Conservation (phyloP, 176 grass and related monocot genomes). For the Eremochloa ophiuroides region DNA sequence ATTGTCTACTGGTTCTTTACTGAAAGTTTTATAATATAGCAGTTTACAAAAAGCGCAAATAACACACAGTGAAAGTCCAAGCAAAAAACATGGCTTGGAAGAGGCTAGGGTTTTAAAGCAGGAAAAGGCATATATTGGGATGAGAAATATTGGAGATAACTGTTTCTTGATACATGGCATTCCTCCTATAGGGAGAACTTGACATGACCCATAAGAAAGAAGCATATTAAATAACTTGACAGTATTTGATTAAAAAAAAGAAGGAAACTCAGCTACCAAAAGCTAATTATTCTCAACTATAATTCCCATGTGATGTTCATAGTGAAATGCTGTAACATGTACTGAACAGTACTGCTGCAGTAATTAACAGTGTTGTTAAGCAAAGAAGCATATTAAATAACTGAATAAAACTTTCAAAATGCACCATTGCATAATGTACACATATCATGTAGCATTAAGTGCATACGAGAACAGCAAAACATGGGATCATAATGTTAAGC, state of each 20-base stretch:
- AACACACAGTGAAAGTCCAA: neutral
- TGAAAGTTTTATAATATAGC: slow-evolving; percentile 14
- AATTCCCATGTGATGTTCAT: neutral
- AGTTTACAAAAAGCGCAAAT: neutral
- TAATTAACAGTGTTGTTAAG: neutral
- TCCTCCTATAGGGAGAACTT: neutral
- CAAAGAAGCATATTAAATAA: slow-evolving; percentile 15
- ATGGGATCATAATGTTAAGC: neutral
- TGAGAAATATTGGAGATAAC: neutral
- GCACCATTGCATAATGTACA: slow-evolving; percentile 29
- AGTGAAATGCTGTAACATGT: neutral
- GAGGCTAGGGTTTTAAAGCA: neutral
- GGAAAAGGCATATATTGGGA: neutral
- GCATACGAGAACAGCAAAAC: slow-evolving; percentile 1
- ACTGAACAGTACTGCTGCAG: neutral
- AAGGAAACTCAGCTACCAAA: neutral
- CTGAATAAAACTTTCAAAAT: neutral
- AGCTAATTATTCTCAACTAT: neutral
- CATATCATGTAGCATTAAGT: slow-evolving; percentile 33
- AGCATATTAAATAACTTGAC: too few species aligned
- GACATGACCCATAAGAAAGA: neutral
- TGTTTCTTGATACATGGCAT: neutral
- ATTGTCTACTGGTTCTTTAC: neutral
- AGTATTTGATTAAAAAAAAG: neutral
- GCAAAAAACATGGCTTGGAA: neutral